Conservation (phyloP, 768 basidiomycete species). For the Pleurotus cornucopiae region DNA sequence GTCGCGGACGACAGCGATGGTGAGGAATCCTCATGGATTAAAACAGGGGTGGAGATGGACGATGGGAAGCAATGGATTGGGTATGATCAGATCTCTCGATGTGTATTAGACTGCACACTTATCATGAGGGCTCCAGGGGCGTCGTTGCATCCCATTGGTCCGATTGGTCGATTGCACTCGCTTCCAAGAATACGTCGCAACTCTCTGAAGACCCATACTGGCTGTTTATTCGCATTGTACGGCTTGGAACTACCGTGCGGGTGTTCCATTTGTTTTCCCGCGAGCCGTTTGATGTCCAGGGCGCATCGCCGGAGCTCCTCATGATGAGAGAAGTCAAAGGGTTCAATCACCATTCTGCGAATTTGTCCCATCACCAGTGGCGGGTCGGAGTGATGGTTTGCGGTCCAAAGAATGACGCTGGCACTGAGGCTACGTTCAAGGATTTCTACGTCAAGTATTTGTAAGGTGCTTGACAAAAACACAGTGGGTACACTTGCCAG, state of each 20-base stretch:
- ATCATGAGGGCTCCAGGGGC: background rate
- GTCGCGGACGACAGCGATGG: conserved; percentile 1
- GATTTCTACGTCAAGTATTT: conserved; percentile 8
- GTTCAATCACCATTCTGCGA: background rate
- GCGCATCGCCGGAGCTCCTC: background rate
- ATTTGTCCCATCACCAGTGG: background rate
- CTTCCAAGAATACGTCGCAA: background rate
- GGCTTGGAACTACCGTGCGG: conserved; percentile 3
- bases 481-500: no score
- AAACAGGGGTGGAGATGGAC: conserved; percentile 11
- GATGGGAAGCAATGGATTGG: conserved; percentile 9
- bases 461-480: background rate
- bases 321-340: conserved; percentile 11
- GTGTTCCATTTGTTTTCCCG: conserved; percentile 1
- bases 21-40: conserved; percentile 3
- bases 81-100: background rate
- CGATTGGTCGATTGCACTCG: conserved; percentile 11
- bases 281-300: background rate
- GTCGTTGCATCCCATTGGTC: conserved; percentile 11
- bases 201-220: background rate
- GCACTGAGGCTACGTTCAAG: conserved; percentile 8
- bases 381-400: conserved; percentile 12
- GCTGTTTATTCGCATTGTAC: conserved; percentile 7
- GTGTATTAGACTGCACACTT: background rate
- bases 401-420: conserved; percentile 11